Evolutionary conservation across 345 rosid species (phyloP).

Genomic region (Isatis tinctoria): DNA sequence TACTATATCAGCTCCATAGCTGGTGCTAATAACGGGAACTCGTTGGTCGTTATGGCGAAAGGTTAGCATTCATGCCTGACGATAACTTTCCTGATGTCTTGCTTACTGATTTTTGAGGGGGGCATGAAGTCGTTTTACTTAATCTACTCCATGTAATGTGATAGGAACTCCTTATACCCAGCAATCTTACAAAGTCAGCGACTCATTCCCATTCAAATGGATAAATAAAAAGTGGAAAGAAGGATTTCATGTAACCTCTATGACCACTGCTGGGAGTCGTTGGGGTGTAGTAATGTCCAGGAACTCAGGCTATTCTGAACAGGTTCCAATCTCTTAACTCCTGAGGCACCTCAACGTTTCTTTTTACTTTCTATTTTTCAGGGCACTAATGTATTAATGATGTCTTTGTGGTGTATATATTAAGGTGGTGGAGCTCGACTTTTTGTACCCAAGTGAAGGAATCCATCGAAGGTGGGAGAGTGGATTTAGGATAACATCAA

Average conservation of each 20-base stretch:
- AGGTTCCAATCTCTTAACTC: constrained; percentile 44
- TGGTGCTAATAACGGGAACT: constrained; percentile 86
- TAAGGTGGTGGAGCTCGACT: constrained; percentile 96
- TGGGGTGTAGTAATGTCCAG: constrained; percentile 99
- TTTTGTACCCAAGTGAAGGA: constrained; percentile 93
- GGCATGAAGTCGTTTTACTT: background rate
- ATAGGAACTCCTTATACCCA: constrained; percentile 93
- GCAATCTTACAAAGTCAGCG: constrained; percentile 98
- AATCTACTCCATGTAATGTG: constrained; percentile 17
- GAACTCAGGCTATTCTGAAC: constrained; percentile 81
- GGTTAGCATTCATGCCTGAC: constrained; percentile 40
- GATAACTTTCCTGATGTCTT: background rate
- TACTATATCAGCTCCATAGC: constrained; percentile 92
- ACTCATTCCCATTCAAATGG: constrained; percentile 97
- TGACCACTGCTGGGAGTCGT: constrained; percentile 91
- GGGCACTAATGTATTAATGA: background rate
- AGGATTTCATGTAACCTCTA: constrained; percentile 95
- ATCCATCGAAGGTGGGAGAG: constrained; percentile 89
- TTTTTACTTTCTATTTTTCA: background rate
- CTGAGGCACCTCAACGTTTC: background rate
- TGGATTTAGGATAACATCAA: constrained; percentile 87
- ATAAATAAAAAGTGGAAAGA: constrained; percentile 99
- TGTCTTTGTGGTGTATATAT: background rate
- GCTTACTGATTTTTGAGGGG: background rate
- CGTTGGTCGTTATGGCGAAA: constrained; percentile 93